phyloP scores from a whole-genome alignment of 768 basidiomycete genomes.

The Podaxis sp. region DNA sequence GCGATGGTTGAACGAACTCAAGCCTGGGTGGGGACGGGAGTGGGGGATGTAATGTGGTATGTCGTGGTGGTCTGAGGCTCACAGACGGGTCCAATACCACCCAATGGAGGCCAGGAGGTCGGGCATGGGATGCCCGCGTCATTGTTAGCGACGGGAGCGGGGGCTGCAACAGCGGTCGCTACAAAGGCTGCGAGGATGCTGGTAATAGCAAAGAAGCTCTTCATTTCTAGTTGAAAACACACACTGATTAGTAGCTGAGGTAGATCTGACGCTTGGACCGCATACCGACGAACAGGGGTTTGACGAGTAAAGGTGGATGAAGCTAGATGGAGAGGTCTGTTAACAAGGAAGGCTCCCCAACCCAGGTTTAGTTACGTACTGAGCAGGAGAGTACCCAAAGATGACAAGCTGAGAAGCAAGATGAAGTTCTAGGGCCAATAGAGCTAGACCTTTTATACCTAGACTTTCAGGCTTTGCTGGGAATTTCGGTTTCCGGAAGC shows the following conservation, averaged over 20 bases:
- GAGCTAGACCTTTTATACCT: constrained; percentile 1
- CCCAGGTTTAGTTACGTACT: neutral
- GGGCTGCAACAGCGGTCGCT: neutral
- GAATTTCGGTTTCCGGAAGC: neutral
- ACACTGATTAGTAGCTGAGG: neutral
- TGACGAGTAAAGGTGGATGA: neutral
- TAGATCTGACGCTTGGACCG: neutral
- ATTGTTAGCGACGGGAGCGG: neutral
- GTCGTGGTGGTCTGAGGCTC: neutral
- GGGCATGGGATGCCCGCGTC: constrained; percentile 3
- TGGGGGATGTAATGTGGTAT: neutral
- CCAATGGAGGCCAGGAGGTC: constrained; percentile 2
- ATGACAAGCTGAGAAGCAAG: neutral
- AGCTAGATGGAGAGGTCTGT: neutral
- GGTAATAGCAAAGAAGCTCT: neutral
- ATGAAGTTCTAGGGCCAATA: neutral
- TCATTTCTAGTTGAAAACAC: constrained; percentile 4
- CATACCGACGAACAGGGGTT: neutral
- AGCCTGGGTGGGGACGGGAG: neutral
- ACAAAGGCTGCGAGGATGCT: constrained; percentile 1
- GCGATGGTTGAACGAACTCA: neutral
- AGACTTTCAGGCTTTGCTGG: neutral
- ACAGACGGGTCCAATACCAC: constrained; percentile 8
- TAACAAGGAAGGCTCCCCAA: too few species aligned
- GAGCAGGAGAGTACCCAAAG: neutral